A percentile compares a stretch with the other conserved stretches of the same genome.
Evolutionary conservation across 768 basidiomycete genomes (phyloP).

Genomic region (Pleurotus pulmonarius): DNA sequence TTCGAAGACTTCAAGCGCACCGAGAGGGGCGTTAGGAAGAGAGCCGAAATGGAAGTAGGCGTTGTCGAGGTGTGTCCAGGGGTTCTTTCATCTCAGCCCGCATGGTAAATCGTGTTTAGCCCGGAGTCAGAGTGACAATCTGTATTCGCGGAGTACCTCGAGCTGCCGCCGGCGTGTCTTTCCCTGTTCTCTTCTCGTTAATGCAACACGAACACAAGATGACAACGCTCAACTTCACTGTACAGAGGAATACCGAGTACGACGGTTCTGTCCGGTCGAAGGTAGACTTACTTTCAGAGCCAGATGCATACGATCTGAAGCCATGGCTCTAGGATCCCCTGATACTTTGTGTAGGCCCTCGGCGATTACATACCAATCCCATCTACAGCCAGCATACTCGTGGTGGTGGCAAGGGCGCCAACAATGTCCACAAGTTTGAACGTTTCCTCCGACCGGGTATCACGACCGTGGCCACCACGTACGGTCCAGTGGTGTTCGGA

Average conservation of each 20-base stretch:
- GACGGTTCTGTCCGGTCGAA: conserved; percentile 86
- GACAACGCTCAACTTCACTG: conserved; percentile 86
- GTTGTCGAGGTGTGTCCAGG: conserved; percentile 57
- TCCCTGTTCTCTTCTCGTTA: conserved; percentile 74
- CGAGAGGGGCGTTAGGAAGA: conserved; percentile 62
- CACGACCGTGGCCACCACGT: conserved; percentile 81
- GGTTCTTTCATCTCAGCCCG: neutral
- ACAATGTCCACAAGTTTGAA: conserved; percentile 98
- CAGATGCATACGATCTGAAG: neutral
- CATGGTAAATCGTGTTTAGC: conserved; percentile 35
- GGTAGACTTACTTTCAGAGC: conserved; percentile 33
- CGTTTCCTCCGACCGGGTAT: conserved; percentile 81
- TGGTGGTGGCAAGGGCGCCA: conserved; percentile 86
- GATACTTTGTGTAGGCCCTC: conserved; percentile 84
- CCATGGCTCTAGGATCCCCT: conserved; percentile 64
- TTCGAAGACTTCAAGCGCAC: conserved; percentile 94
- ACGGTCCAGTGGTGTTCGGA: conserved; percentile 87
- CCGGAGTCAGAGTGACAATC: conserved; percentile 78
- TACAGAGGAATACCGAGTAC: conserved; percentile 96
- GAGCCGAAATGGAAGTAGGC: conserved; percentile 57
- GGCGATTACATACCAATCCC: conserved; percentile 81
- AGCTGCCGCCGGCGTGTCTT: conserved; percentile 42
- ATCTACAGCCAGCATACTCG: conserved; percentile 90
- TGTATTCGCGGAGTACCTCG: conserved; percentile 73
- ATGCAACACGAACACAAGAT: conserved; percentile 96